Base-by-base conservation (phyloP, 768 basidiomycete genomes). In the Lactarius sanguifluus region DNA sequence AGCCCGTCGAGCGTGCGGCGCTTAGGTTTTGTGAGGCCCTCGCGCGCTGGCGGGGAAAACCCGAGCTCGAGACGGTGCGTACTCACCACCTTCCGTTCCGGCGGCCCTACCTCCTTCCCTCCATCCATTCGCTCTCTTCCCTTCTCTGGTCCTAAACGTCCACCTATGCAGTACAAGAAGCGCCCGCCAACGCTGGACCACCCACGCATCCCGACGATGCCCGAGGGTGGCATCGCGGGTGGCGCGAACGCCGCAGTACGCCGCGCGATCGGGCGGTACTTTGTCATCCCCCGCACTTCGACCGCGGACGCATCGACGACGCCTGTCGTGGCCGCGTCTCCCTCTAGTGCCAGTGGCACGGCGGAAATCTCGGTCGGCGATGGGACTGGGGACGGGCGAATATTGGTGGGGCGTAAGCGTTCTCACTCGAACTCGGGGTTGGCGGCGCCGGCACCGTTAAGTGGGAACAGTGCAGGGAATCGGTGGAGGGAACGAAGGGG, bases 21-120 rank as follows among this genome's bases (percentile, higher is more conserved):
- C 80, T 92, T 6, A 80, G 90, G 59, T 94, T 91, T 72, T 92
- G 88, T 72, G 92, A 94, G 73, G 90, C 90, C 41, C 82, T 94
- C 54, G 86, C 89, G 1, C 84, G 83, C 61, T 94, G 92, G 92
- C 79, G 91, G 70, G 92, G 92, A 3, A 90, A 89, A 72, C 92
- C 92, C 43, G 92, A 94, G 71, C 81, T 94, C 9, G 89, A 91
- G 76, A 89, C 86, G 3, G 90, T 91, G 69, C 56, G 76, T 70
- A 25, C 56, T 50, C 50, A 36, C 20, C 16, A 45, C 61, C 25
- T 16, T 36, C 36, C 36, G 36, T 36, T 47, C 20, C 57, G 41
- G 32, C 23, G 7, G 18, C 28, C 54, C 38, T 23, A 9, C 28
- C 28, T 28, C 20, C 16, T 55, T 61, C 38, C 40, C 10, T 32